Conservation (phyloP, 495 filamentous ascomycete species). For the Aspergillus sclerotioniger region DNA sequence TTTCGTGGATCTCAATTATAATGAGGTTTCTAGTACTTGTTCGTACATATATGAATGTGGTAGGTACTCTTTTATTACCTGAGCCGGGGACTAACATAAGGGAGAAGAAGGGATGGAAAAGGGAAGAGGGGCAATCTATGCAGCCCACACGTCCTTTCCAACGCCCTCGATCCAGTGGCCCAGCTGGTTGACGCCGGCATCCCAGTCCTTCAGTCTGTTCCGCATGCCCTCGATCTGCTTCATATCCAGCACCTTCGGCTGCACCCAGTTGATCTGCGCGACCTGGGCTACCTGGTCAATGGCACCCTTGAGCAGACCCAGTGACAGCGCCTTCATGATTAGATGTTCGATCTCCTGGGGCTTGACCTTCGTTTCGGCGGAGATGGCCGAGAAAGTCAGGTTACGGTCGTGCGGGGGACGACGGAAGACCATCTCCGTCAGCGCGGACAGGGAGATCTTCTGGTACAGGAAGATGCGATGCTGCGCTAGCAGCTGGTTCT, state of each 20-base stretch:
- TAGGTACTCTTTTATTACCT: conserved; percentile 29
- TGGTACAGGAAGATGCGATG: conserved; percentile 84
- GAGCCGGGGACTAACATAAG: conserved; percentile 3
- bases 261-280: conserved; percentile 96
- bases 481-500: conserved; percentile 73
- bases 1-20: conserved; percentile 14
- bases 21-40: conserved; percentile 17
- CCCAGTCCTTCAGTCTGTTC: conserved; percentile 84
- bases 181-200: conserved; percentile 87
- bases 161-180: conserved; percentile 92
- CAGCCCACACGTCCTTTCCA: conserved; percentile 88
- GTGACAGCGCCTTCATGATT: conserved; percentile 95
- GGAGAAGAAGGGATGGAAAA: conserved; percentile 17
- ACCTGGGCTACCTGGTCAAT: conserved; percentile 97
- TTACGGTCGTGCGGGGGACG: conserved; percentile 92
- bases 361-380: conserved; percentile 86
- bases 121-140: conserved; percentile 43
- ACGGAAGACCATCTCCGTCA: conserved; percentile 96
- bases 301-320: conserved; percentile 84
- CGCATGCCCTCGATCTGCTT: conserved; percentile 95
- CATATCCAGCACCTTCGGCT: conserved; percentile 96
- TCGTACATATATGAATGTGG: conserved; percentile 21
- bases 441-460: conserved; percentile 93
- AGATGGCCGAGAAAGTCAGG: conserved; percentile 85
- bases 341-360: conserved; percentile 93